Base-by-base conservation (phyloP, 352 stramenopile genomes). In the Pythium apleroticum region DNA sequence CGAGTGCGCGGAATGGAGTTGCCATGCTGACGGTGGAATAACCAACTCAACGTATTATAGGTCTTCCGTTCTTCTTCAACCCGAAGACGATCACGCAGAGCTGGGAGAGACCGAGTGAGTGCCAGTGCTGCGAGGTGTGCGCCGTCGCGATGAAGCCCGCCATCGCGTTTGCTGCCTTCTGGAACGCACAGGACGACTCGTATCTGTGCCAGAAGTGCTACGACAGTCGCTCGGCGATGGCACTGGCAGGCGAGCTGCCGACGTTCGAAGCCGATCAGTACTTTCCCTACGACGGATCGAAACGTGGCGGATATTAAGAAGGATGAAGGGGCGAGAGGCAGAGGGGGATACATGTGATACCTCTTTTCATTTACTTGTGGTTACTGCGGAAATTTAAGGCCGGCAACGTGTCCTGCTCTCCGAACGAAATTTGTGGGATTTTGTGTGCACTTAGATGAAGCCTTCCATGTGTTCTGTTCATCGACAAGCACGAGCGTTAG, bases 51-150 rank as follows among this genome's bases (percentile, higher is more conserved):
- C 57, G 41, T 63, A 33, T 22, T 52, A 2, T 39, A 89, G 80
- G 67, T 28, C 77, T 88, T 39, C 57, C 57, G n/a, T 90, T 80
- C 70, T 93, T 84, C 63, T 93, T 88, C 74, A 84, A 91, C 52
- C 79, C 81, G 1, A 15, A 71, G 54, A 59, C 64, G 31, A 84
- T 86, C 72, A 57, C 66, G 8, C 82, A 91, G 58, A 80, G 62
- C 45, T 93, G 85, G 82, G 67, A 82, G 15, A 71, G 66, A 11
- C 82, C 81, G 0, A 67, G 75, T 11, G 81, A 86, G 7, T 91
- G 80, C 30, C 68, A 75, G 27, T 59, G 83, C 14, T 91, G 80
- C 33, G 41, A 58, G 4, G 17, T 31, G 1, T 91, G 80, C 56
- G 53, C 43, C 37, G 54, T 53, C 25, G 54, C 41, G 11, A 17